phyloP scores from a whole-genome alignment of 208 protist species.

The Phytomonas sp. region DNA sequence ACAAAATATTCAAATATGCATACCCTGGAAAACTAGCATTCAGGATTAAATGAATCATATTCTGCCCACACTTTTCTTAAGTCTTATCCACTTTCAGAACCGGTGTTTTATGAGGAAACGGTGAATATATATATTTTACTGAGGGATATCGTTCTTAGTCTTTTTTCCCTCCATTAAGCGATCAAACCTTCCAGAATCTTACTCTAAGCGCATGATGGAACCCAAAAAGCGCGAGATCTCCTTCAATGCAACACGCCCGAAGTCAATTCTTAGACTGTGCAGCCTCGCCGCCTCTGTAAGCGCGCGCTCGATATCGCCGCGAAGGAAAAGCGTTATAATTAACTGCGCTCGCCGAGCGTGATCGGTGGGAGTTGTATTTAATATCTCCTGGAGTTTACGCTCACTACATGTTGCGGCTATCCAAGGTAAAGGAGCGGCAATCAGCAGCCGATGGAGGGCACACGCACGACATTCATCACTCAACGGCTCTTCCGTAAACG shows the following conservation, averaged over 20 bases:
- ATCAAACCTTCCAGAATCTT: conserved; percentile 16
- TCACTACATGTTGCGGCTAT: conserved; percentile 44
- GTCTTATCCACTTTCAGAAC: not conserved
- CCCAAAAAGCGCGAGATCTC: conserved; percentile 57
- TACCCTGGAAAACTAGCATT: not conserved
- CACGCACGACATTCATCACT: conserved; percentile 48
- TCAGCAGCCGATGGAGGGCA: conserved; percentile 30
- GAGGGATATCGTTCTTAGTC: not conserved
- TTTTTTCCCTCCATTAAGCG: not conserved
- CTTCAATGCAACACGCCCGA: conserved; percentile 49
- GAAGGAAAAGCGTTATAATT: conserved; percentile 74
- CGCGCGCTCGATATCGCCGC: conserved; percentile 72
- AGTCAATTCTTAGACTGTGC: conserved; percentile 26
- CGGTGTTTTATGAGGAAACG: not conserved
- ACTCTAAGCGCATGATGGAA: conserved; percentile 34
- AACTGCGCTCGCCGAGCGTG: conserved; percentile 35
- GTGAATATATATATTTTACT: not conserved
- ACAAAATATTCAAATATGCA: conserved; percentile 5
- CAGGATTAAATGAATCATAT: not conserved
- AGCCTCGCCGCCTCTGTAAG: conserved; percentile 83
- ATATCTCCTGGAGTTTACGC: conserved; percentile 25
- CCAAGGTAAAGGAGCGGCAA: conserved; percentile 33
- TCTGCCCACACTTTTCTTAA: not conserved
- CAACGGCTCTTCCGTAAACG: conserved; percentile 30
- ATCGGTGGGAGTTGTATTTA: conserved; percentile 32